A percentile compares a stretch with the other conserved stretches of the same genome.
phyloP scores from a whole-genome alignment of 2,329 filamentous ascomycete genomes.

The Alternaria sp. region DNA sequence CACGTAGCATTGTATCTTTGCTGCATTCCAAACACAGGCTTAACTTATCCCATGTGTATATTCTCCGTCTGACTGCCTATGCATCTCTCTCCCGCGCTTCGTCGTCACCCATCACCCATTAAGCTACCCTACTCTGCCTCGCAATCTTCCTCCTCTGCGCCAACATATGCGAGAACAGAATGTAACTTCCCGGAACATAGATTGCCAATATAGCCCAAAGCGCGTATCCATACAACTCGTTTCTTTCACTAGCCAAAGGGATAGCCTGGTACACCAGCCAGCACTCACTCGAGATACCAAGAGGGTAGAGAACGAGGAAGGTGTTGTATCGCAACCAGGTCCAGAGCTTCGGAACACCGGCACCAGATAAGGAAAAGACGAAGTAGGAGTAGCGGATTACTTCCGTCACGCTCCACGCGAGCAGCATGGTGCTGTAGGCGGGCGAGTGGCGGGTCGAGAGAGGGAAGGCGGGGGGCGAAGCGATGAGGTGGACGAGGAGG shows the following conservation, averaged over 20 bases:
- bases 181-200: constrained; percentile 82
- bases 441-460: constrained; percentile 62
- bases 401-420: constrained; percentile 90
- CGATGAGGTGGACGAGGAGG: constrained; percentile 86
- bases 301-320: constrained; percentile 89
- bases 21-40: background rate
- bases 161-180: constrained; percentile 96
- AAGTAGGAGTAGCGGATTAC: constrained; percentile 95
- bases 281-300: constrained; percentile 90
- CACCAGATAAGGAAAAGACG: constrained; percentile 68
- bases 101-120: background rate
- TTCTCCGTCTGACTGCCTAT: background rate
- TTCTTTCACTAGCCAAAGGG: constrained; percentile 62
- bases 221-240: constrained; percentile 62
- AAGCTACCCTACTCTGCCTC: background rate
- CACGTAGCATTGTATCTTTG: background rate
- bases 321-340: constrained; percentile 88
- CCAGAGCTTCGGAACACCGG: constrained; percentile 68
- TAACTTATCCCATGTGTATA: background rate
- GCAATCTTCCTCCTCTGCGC: constrained; percentile 78
- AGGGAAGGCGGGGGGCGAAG: constrained; percentile 69
- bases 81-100: background rate
- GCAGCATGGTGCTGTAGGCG: constrained; percentile 77
- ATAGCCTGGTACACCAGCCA: constrained; percentile 77
- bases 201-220: constrained; percentile 71